A percentile compares a stretch with the other conserved stretches of the same genome.
These are phyloP conservation scores for Daldinia caldariorum DNA, from an alignment of 495 filamentous ascomycete genomes.

Conservation along the genomic window DNA sequence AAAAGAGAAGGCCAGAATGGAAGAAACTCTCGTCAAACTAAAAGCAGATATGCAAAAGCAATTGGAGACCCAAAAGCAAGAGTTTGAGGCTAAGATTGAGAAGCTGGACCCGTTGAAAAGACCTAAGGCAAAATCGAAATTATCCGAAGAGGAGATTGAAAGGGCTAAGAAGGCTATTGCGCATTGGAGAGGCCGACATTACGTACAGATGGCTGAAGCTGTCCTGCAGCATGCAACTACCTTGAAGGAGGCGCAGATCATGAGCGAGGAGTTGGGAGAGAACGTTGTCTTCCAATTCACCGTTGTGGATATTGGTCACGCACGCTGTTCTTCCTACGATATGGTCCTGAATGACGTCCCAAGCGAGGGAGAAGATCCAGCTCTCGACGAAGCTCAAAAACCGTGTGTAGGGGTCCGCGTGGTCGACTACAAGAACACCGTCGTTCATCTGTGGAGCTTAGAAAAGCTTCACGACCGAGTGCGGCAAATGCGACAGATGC, in stretches of 20 bases:
- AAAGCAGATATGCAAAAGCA: constrained; percentile 90
- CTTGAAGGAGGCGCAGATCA: constrained; percentile 95
- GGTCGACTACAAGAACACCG: constrained; percentile 86
- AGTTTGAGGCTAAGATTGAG: constrained; percentile 72
- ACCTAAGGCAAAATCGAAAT: constrained; percentile 65
- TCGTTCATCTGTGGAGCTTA: constrained; percentile 93
- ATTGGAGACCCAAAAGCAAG: constrained; percentile 75
- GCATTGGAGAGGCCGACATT: constrained; percentile 86
- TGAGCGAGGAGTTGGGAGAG: constrained; percentile 97
- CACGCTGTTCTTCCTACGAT: constrained; percentile 92
- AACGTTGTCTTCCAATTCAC: constrained; percentile 95
- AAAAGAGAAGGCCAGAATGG: constrained; percentile 87
- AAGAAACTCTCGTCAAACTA: constrained; percentile 76
- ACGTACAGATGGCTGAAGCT: constrained; percentile 94
- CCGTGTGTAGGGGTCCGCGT: constrained; percentile 92
- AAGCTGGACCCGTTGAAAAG: constrained; percentile 59
- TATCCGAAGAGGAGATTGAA: constrained; percentile 74
- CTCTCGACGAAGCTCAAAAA: constrained; percentile 83
- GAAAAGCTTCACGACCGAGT: constrained; percentile 90
- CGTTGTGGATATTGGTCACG: constrained; percentile 87
- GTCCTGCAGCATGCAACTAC: constrained; percentile 86
- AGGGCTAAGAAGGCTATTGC: constrained; percentile 70
- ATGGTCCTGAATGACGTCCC: constrained; percentile 92
- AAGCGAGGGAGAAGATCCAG: constrained; percentile 83
- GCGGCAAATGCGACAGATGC: constrained; percentile 91